Conservation (phyloP, 805 yeast species). For the Hanseniaspora meyeri region DNA sequence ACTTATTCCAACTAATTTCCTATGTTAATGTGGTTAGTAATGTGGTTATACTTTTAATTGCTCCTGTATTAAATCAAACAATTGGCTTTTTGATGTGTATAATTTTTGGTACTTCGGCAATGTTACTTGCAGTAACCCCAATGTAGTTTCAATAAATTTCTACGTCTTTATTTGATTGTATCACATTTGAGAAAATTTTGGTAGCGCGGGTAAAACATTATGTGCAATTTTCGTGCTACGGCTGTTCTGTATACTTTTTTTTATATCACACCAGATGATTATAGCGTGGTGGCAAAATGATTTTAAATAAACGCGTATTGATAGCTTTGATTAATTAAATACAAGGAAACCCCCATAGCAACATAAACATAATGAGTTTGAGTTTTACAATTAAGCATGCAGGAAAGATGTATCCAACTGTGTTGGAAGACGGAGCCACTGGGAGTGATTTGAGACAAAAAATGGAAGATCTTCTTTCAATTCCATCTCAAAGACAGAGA, state of each 20-base stretch:
- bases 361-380: background rate
- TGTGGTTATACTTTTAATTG: background rate
- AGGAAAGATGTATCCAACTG: constrained; percentile 51
- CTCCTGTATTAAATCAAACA: background rate
- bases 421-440: constrained; percentile 22
- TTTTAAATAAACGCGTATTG: background rate
- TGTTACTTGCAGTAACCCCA: background rate
- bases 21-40: background rate
- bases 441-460: constrained; percentile 52
- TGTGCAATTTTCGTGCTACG: background rate
- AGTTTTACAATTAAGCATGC: constrained; percentile 45
- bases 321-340: background rate
- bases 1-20: background rate
- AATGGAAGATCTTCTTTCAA: constrained; percentile 60
- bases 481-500: constrained; percentile 85
- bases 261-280: background rate
- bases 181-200: background rate
- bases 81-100: background rate
- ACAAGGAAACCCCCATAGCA: background rate
- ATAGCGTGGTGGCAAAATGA: background rate
- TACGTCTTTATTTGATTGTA: too few species aligned
- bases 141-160: background rate
- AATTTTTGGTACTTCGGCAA: background rate
- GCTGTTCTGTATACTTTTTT: background rate
- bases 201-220: background rate